phyloP scores from a whole-genome alignment of 1,284 basidiomycete genomes.

The Volvariella volvacea region DNA sequence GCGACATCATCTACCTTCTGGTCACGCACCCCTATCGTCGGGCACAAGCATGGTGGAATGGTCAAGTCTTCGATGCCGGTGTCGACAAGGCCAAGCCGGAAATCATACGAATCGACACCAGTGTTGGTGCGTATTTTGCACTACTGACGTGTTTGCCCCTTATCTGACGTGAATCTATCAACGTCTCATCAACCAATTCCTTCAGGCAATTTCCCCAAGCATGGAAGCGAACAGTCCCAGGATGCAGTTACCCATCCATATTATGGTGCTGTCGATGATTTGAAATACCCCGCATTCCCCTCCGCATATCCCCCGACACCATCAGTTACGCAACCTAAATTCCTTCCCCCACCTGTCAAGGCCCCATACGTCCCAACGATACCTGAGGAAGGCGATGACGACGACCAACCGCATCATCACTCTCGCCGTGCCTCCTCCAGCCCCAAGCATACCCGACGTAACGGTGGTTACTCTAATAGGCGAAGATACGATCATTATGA shows the following conservation, averaged over 20 bases:
- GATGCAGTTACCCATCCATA: slow-evolving; percentile 7
- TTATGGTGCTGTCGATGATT: slow-evolving; percentile 28
- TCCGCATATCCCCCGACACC: slow-evolving; percentile 40
- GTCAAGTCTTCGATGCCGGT: too few species aligned
- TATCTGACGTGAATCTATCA: too few species aligned
- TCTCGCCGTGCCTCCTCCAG: slow-evolving; percentile 9
- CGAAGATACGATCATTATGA: not conserved
- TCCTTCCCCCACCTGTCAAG: slow-evolving; percentile 6
- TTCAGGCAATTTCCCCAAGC: slow-evolving; percentile 1
- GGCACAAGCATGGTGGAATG: slow-evolving; percentile 35
- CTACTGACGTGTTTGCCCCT: too few species aligned
- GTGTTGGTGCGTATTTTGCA: too few species aligned
- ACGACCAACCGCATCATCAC: slow-evolving; percentile 11
- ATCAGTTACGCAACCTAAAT: slow-evolving; percentile 11
- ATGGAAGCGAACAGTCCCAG: not conserved
- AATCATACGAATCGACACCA: too few species aligned
- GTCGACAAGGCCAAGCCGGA: too few species aligned
- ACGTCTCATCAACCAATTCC: not conserved
- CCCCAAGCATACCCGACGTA: slow-evolving; percentile 1
- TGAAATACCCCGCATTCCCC: slow-evolving; percentile 37
- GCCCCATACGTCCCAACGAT: slow-evolving; percentile 18
- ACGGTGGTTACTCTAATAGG: not conserved
- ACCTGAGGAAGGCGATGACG: slow-evolving; percentile 17
- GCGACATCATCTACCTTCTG: slow-evolving; percentile 43
- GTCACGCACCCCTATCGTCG: slow-evolving; percentile 46